Percentiles rank a stretch among this genome's conserved stretches.
phyloP scores from a whole-genome alignment of 23 red algal species.

The Chondrus crispus region DNA sequence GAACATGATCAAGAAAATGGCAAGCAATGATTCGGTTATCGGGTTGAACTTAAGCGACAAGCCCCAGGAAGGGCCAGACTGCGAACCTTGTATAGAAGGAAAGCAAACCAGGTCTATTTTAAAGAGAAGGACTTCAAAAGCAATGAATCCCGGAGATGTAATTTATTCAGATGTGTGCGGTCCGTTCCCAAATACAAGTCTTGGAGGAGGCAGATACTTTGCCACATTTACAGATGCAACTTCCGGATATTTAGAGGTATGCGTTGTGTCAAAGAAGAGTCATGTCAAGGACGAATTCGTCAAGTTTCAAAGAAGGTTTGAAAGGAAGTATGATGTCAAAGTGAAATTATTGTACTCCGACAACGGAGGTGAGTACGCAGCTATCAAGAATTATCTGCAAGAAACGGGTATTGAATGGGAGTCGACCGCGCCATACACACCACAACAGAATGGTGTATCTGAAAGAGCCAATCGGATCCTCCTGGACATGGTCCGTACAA shows the following conservation, averaged over 20 bases:
- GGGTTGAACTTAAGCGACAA: background rate
- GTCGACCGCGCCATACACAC: background rate
- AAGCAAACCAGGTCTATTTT: background rate
- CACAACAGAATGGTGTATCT: background rate
- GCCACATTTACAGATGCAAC: background rate
- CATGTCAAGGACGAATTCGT: background rate
- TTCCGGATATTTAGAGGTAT: background rate
- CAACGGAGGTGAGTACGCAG: background rate
- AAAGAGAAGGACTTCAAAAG: background rate
- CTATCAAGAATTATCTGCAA: background rate
- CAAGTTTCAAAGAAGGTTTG: background rate
- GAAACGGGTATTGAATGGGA: background rate
- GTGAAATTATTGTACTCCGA: background rate
- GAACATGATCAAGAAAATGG: background rate
- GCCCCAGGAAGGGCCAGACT: background rate
- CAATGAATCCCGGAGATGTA: background rate
- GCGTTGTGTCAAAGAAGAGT: background rate
- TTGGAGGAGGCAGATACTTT: background rate
- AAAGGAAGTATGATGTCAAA: background rate
- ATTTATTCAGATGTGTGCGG: conserved; percentile 15
- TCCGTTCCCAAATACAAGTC: background rate
- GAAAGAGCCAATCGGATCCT: background rate
- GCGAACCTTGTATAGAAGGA: background rate
- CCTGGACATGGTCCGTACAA: background rate
- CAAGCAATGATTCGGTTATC: background rate